phyloP scores from a whole-genome alignment of 2,329 filamentous ascomycete species.

The Dryadomyces quercivorus region DNA sequence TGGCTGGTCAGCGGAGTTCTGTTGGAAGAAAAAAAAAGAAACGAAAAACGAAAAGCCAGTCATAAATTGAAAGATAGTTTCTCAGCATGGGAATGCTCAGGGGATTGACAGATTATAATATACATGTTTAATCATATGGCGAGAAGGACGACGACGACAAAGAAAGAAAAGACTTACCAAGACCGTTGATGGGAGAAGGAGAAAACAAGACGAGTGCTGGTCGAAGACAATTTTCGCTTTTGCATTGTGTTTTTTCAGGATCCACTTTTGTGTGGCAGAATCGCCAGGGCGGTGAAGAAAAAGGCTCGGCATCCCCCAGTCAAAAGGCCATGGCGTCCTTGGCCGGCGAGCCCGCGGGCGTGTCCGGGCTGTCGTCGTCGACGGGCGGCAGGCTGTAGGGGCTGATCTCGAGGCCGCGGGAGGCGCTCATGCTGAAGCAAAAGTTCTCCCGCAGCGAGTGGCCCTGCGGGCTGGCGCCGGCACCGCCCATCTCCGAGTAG shows the following conservation, averaged over 20 bases:
- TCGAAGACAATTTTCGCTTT: not conserved
- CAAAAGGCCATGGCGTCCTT: conserved; percentile 68
- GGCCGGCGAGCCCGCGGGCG: conserved; percentile 33
- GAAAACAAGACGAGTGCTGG: not conserved
- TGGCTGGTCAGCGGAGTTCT: not conserved
- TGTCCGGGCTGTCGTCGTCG: conserved; percentile 51
- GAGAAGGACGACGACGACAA: not conserved
- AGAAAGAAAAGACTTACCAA: not conserved
- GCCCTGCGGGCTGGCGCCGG: conserved; percentile 57
- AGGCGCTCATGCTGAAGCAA: conserved; percentile 77
- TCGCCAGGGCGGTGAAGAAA: conserved; percentile 8
- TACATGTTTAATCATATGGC: conserved; percentile 33
- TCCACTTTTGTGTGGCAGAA: not conserved
- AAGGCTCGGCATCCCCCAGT: conserved; percentile 15
- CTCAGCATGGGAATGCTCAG: conserved; percentile 34
- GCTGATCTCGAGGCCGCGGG: conserved; percentile 69
- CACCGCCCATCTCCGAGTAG: conserved; percentile 76
- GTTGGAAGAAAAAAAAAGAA: not conserved
- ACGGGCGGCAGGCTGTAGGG: conserved; percentile 83
- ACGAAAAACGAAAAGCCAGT: conserved; percentile 11
- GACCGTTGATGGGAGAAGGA: not conserved
- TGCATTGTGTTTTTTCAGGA: not conserved
- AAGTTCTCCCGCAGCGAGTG: conserved; percentile 69
- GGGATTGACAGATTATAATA: conserved; percentile 49
- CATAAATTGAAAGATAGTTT: conserved; percentile 11